Evolutionary conservation across 169 alveolate species (phyloP), one percentile per base, ranked within the genome.

Genomic region (Plasmodium cynomolgi): DNA sequence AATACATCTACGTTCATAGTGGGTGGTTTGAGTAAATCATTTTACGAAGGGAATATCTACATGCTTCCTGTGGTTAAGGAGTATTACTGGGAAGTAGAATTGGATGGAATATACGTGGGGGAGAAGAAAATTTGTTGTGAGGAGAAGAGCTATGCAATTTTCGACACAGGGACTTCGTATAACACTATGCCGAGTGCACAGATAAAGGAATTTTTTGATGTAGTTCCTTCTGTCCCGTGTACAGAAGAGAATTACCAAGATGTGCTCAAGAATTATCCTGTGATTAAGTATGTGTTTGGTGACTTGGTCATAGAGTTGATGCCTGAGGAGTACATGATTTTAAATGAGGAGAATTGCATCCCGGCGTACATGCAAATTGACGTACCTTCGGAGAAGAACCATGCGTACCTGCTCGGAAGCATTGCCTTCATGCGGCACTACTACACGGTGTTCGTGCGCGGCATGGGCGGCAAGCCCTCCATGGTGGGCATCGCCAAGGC

Each of bases 291-390:
- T 74, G 94, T 94, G 3, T 81, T 96, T 86, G 97, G 92, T 5
- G 96, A 96, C 8, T 91, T 92, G 37, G 75, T 84, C 3, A 95
- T 96, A 26, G 95, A 68, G 13, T 39, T 96, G 0, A 72, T 73
- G 33, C 97, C 97, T 0, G 81, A 90, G 3, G 96, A 96, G 71
- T 96, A 96, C 74, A 95, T 96, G 95, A 62, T 94, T 72, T 71
- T 81, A 29, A 82, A 93, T 29, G 93, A 81, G 2, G 96, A 86
- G 23, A 39, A 56, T 26, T 97, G 98, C 84, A 95, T 93, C 68
- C 99, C 99, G 7, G 99, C 98, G 0, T 96, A 94, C 58, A 97
- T 97, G 99, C 98, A 96, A 75, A 95, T 97, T 2, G 99, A 97
- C 91, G 98, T 97, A 0, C 99, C 99, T 3, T 96, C 98, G 0